Evolutionary conservation across 805 yeast genomes (phyloP).

Genomic region (Suhomyces faveliae): DNA sequence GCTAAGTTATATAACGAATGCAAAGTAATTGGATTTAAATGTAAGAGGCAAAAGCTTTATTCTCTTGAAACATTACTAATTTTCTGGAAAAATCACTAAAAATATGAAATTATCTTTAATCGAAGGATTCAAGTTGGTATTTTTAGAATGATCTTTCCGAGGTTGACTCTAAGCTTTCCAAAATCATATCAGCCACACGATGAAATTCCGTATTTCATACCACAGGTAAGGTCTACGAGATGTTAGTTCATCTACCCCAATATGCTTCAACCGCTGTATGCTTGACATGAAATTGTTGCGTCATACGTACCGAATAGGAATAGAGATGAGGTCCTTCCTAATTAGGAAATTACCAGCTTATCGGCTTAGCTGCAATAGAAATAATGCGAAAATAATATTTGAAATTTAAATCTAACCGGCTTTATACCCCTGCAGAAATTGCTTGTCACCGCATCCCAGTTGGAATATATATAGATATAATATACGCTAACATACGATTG

Average conservation of each 20-base stretch:
- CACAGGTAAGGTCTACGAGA: too few relatives aligned
- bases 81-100: too few relatives aligned
- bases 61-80: too few relatives aligned
- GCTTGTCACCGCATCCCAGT: conserved; percentile 1
- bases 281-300: background rate
- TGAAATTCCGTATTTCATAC: too few relatives aligned
- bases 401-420: background rate
- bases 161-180: too few relatives aligned
- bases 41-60: too few relatives aligned
- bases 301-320: conserved; percentile 2
- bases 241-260: too few relatives aligned
- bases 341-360: conserved; percentile 2
- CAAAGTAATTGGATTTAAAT: background rate
- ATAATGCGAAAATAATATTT: background rate
- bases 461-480: background rate
- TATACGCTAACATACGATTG: background rate
- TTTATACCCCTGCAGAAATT: background rate
- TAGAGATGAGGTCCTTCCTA: conserved; percentile 1
- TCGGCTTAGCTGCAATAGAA: background rate
- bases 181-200: too few relatives aligned
- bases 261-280: background rate
- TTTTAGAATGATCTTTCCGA: too few relatives aligned
- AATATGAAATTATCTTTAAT: too few relatives aligned
- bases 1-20: background rate
- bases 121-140: too few relatives aligned